Evolutionary conservation across 2,329 filamentous ascomycete species (phyloP).

Genomic region (Botryotinia calthae): DNA sequence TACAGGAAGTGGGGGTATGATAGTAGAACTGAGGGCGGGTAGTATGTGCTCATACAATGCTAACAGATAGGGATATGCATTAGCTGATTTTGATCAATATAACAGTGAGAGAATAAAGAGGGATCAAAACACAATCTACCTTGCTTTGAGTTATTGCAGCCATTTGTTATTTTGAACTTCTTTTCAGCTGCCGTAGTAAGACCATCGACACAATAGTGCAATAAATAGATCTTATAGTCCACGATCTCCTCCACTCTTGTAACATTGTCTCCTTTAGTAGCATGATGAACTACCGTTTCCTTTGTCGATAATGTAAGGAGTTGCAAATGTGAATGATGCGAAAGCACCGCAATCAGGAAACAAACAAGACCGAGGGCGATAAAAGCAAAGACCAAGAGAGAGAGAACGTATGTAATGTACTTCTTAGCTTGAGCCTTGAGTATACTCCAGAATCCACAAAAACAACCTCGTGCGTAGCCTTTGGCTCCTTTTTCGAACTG

Average conservation of each 20-base stretch:
- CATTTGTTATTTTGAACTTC: neutral
- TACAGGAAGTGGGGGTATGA: neutral
- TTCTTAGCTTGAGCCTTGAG: constrained; percentile 4
- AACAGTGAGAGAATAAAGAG: neutral
- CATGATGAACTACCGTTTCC: neutral
- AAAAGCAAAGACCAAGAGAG: neutral
- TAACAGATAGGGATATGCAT: neutral
- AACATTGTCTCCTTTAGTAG: too few species aligned
- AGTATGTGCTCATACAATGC: constrained; percentile 1
- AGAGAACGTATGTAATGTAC: constrained; percentile 3
- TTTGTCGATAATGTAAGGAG: constrained; percentile 1
- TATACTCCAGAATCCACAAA: neutral
- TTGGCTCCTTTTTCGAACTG: neutral
- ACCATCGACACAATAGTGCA: constrained; percentile 9
- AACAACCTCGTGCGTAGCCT: neutral
- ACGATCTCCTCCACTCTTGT: neutral
- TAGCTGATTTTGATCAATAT: neutral
- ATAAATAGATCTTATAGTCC: neutral
- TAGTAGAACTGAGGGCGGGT: neutral
- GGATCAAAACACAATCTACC: neutral
- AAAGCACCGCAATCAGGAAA: neutral
- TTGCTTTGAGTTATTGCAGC: constrained; percentile 7
- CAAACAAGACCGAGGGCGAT: constrained; percentile 1
- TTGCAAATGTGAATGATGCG: constrained; percentile 6
- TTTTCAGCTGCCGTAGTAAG: neutral